Evolutionary conservation across 805 yeast species (phyloP).

Genomic region (Cyberlindnera mrakii): DNA sequence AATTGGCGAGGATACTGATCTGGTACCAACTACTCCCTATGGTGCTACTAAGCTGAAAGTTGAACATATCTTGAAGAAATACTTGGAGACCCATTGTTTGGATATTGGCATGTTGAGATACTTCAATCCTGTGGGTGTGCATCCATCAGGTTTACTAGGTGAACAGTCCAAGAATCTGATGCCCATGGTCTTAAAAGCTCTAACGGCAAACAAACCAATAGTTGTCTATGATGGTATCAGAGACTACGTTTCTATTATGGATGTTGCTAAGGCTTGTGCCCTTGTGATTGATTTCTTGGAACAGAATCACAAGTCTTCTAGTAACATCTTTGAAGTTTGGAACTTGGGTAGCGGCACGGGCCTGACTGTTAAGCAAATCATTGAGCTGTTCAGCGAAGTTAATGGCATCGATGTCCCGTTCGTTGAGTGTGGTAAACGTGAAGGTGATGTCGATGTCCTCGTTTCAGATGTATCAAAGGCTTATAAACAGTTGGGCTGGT

Average conservation of each 20-base stretch:
- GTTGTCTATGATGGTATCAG: slow-evolving; percentile 73
- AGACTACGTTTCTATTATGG: slow-evolving; percentile 78
- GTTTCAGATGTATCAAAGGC: slow-evolving; percentile 71
- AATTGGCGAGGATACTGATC: slow-evolving; percentile 45
- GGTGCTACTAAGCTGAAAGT: slow-evolving; percentile 66
- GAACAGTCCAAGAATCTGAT: slow-evolving; percentile 78
- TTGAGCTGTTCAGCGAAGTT: slow-evolving; percentile 56
- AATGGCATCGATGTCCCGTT: slow-evolving; percentile 60
- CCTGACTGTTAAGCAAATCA: slow-evolving; percentile 69
- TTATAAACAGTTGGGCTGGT: slow-evolving; percentile 59
- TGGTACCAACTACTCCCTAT: slow-evolving; percentile 69
- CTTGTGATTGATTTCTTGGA: slow-evolving; percentile 58
- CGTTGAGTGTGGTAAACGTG: slow-evolving; percentile 60
- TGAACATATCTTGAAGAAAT: slow-evolving; percentile 35
- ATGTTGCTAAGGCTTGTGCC: slow-evolving; percentile 71
- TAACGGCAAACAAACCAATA: slow-evolving; percentile 46
- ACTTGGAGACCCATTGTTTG: slow-evolving; percentile 42
- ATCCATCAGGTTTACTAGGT: slow-evolving; percentile 73
- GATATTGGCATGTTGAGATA: slow-evolving; percentile 56
- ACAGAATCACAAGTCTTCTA: slow-evolving; percentile 18
- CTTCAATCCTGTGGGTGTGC: slow-evolving; percentile 85
- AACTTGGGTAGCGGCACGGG: slow-evolving; percentile 80
- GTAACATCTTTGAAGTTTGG: slow-evolving; percentile 68
- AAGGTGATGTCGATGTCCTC: slow-evolving; percentile 71
- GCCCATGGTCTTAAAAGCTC: slow-evolving; percentile 42